Evolutionary conservation across 805 yeast genomes (phyloP), one percentile per base, ranked within the genome.

Genomic region (Wickerhamiella shivajii): DNA sequence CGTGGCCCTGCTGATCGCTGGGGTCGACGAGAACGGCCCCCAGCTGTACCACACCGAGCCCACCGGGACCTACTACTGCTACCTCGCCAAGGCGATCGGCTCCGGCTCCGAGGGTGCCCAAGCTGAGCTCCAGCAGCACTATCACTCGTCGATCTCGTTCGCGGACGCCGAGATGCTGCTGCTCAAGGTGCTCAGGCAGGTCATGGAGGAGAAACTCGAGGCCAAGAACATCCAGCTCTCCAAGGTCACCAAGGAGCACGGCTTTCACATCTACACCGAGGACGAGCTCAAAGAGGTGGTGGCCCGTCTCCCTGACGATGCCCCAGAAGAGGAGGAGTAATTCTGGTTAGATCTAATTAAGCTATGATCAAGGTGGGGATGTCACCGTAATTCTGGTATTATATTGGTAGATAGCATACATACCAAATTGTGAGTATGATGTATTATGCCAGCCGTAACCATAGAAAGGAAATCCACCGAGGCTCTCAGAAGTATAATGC

Each of bases 81-180:
- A 90, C 55, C 95, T 90, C 51, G 99, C 98, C 18, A 92, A 90
- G 61, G 98, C 98, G 9, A 90, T 92, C 50, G 99, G 99, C 10
- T 80, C 95, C 2, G 99, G 99, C 14, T 79, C 93, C 11, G 99
- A 90, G 60, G 98, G 98, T 43, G 99, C 99, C 2, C 98, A 92
- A 60, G 77, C 95, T 2, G 99, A 90, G 57, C 66, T 90, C 52
- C 95, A 85, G 57, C 87, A 85, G 51, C 95, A 90, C 60, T 90
- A 90, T 61, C 97, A 87, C 60, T 46, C 60, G 39, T 80, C 93
- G 14, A 66, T 90, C 49, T 83, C 96, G 10, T 63, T 90, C 46
- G 72, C 74, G 45, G 98, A 92, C 55, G 98, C 97, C 6, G 97
- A 90, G 64, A 59, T 79, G 27, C 65, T 90, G 52, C 77, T 85